Conservation (phyloP, 768 basidiomycete genomes). For the Tylopilus subfusipes region DNA sequence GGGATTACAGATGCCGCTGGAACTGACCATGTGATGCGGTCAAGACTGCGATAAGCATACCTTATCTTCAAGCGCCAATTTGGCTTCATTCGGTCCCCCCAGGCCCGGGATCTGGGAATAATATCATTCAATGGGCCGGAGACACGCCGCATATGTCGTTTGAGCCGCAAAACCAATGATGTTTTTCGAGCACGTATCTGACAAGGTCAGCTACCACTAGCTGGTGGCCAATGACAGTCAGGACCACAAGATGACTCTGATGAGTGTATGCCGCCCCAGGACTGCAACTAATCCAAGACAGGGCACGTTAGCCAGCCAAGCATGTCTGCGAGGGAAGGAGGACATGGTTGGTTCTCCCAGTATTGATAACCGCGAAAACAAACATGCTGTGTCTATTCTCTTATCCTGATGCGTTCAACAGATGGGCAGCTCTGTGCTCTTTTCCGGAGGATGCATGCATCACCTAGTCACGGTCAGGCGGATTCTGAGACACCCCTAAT, state of each 20-base stretch:
- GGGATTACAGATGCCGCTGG: background rate
- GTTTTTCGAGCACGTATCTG: background rate
- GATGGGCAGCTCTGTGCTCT: background rate
- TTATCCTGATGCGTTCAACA: background rate
- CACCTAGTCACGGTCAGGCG: background rate
- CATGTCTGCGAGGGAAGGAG: background rate
- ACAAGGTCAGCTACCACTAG: no score
- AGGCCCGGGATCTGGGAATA: background rate
- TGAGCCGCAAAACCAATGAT: background rate
- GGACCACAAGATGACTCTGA: no score
- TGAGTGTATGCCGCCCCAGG: no score
- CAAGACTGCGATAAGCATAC: background rate
- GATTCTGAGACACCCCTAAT: background rate
- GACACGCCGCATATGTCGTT: no score
- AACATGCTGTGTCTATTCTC: background rate
- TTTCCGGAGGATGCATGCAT: background rate
- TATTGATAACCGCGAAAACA: background rate
- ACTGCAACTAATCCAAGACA: no score
- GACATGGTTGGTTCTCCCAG: background rate
- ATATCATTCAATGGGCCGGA: background rate
- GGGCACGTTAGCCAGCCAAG: no score
- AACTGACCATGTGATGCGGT: constrained; percentile 2
- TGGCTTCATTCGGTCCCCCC: background rate
- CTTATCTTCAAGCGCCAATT: background rate
- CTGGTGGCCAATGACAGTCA: no score